A percentile compares a stretch with the other conserved stretches of the same genome.
phyloP scores from a whole-genome alignment of 768 basidiomycete species.

The Mycena haematopus region DNA sequence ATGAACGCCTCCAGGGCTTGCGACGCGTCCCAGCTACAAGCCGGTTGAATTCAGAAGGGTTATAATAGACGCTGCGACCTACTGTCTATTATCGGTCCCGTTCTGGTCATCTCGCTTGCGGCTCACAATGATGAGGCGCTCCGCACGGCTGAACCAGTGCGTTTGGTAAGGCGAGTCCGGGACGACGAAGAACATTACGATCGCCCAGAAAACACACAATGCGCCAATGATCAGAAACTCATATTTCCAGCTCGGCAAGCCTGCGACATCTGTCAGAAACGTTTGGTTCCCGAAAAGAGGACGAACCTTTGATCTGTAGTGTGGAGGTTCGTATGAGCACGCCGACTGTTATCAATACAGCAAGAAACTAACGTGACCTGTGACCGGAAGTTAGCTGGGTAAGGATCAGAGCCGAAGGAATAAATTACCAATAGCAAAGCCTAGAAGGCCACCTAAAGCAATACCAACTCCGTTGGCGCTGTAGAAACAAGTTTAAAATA shows the following conservation, averaged over 20 bases:
- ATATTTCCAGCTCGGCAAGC: constrained; percentile 28
- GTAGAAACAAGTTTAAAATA: neutral
- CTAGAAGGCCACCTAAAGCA: constrained; percentile 45
- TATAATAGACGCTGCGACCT: neutral
- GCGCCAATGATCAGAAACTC: constrained; percentile 42
- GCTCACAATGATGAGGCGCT: constrained; percentile 42
- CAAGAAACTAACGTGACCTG: constrained; percentile 23
- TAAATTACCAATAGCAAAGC: constrained; percentile 35
- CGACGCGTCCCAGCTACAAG: constrained; percentile 28
- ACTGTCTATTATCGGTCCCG: constrained; percentile 36
- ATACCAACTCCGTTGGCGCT: constrained; percentile 48
- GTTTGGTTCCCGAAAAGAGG: neutral
- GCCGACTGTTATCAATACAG: neutral
- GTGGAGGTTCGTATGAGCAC: neutral
- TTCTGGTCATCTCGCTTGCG: constrained; percentile 40
- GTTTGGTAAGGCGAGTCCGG: constrained; percentile 43
- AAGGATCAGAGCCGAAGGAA: neutral
- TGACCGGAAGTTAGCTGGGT: neutral
- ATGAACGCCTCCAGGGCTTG: constrained; percentile 37
- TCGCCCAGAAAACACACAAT: constrained; percentile 38
- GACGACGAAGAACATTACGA: constrained; percentile 39
- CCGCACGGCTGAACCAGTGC: constrained; percentile 39
- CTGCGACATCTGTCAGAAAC: constrained; percentile 2
- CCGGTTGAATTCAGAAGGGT: neutral
- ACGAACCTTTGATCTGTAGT: constrained; percentile 23